Conservation (phyloP, 192 early-diverging fungal species). For the Linnemannia exigua region DNA sequence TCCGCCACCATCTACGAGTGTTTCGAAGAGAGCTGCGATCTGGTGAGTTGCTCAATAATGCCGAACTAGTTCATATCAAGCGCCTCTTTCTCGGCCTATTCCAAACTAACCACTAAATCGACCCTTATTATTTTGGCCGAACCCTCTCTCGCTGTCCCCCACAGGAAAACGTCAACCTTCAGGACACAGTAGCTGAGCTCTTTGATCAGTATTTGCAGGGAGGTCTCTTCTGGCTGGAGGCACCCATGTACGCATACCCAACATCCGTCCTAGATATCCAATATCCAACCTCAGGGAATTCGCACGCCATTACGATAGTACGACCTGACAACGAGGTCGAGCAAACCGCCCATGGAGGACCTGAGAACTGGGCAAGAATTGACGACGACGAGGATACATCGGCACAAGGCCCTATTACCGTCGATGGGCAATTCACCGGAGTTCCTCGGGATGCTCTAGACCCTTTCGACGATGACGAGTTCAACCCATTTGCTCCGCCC, state of each 20-base stretch:
- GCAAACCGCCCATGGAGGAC: background rate
- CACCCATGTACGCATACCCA: slow-evolving; percentile 23
- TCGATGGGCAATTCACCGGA: background rate
- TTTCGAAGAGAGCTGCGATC: slow-evolving; percentile 30
- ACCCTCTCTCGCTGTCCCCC: background rate
- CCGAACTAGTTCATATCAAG: too few relatives aligned
- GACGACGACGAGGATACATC: slow-evolving; percentile 36
- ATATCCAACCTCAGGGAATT: slow-evolving; percentile 4
- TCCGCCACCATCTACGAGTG: slow-evolving; percentile 42
- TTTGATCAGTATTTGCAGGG: slow-evolving; percentile 40
- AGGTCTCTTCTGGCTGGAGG: slow-evolving; percentile 46
- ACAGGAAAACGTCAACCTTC: slow-evolving; percentile 49
- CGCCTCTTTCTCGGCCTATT: background rate
- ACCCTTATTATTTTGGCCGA: background rate
- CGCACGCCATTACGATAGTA: slow-evolving; percentile 31
- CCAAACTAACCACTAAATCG: background rate
- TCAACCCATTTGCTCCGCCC: slow-evolving; percentile 55
- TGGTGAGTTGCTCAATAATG: slow-evolving; percentile 21
- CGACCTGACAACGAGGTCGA: slow-evolving; percentile 16
- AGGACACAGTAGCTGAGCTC: slow-evolving; percentile 41
- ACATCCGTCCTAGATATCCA: slow-evolving; percentile 17
- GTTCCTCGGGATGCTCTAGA: slow-evolving; percentile 29
- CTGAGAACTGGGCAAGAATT: slow-evolving; percentile 38
- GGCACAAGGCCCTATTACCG: background rate
- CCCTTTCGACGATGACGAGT: slow-evolving; percentile 55